These are phyloP conservation scores for Rhizomucor miehei DNA, from an alignment of 371 early-diverging fungal species.

Conservation along the genomic window DNA sequence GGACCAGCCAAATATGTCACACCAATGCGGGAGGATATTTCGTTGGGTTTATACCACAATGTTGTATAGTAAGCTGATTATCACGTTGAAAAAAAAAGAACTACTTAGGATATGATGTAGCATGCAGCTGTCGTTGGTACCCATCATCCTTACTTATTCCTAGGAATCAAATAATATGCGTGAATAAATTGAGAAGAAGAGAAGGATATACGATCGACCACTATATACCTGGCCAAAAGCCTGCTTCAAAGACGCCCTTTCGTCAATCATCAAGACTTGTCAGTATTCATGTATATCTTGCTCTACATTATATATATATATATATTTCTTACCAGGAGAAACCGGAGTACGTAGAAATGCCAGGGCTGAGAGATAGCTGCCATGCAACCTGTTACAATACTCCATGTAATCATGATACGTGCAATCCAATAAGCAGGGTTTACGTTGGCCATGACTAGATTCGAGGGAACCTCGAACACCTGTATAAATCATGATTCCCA, in stretches of 20 bases:
- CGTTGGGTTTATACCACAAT: constrained; percentile 46
- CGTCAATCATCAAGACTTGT: too few relatives aligned
- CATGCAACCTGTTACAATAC: constrained; percentile 47
- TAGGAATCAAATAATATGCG: constrained; percentile 1
- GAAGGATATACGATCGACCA: neutral
- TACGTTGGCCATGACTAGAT: constrained; percentile 46
- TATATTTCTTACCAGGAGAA: constrained; percentile 29
- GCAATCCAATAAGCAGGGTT: constrained; percentile 49
- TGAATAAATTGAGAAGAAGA: neutral
- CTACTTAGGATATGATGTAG: neutral
- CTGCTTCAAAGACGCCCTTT: constrained; percentile 50
- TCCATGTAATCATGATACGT: constrained; percentile 53
- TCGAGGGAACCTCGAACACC: constrained; percentile 49
- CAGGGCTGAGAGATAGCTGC: constrained; percentile 42
- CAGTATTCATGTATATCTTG: too few relatives aligned
- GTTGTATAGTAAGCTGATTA: constrained; percentile 43
- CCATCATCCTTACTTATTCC: constrained; percentile 26
- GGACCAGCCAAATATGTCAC: constrained; percentile 47
- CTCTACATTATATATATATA: neutral
- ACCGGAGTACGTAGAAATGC: constrained; percentile 48
- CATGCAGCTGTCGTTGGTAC: too few relatives aligned
- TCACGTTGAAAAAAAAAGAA: constrained; percentile 1
- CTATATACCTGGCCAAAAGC: constrained; percentile 46
- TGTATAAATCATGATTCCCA: too few relatives aligned
- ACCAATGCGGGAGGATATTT: constrained; percentile 44